These are phyloP conservation scores for Tylopilus sp. DNA, from an alignment of 768 basidiomycete genomes.

Conservation along the genomic window DNA sequence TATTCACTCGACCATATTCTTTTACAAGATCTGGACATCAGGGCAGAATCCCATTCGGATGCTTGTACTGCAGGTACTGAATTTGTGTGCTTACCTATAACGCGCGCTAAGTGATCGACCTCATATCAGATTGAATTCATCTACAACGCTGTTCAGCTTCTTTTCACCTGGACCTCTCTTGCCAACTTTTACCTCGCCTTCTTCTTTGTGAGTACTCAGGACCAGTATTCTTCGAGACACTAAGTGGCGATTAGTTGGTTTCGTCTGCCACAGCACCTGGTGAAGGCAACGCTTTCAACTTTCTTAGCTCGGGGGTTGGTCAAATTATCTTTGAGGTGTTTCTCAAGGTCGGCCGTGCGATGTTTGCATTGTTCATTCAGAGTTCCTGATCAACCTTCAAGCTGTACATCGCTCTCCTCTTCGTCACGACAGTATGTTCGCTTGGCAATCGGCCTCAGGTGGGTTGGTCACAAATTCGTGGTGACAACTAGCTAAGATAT, in stretches of 20 bases:
- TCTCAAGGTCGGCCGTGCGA: conserved; percentile 41
- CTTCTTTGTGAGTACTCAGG: conserved; percentile 71
- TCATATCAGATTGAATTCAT: conserved; percentile 70
- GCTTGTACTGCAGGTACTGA: conserved; percentile 54
- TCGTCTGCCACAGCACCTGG: conserved; percentile 66
- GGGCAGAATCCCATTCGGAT: conserved; percentile 90
- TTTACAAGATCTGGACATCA: conserved; percentile 84
- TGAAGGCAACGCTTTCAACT: conserved; percentile 72
- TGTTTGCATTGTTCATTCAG: conserved; percentile 6
- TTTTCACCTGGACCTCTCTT: conserved; percentile 93
- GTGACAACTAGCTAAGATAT: conserved; percentile 1
- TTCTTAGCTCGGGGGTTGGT: conserved; percentile 70
- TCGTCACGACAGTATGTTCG: conserved; percentile 80
- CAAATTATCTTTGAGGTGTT: conserved; percentile 74
- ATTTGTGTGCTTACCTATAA: neutral
- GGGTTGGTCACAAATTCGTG: conserved; percentile 9
- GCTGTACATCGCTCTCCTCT: conserved; percentile 82
- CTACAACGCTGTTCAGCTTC: conserved; percentile 83
- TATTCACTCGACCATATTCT: conserved; percentile 88
- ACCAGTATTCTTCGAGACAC: conserved; percentile 16
- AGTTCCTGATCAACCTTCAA: conserved; percentile 29
- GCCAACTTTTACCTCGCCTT: conserved; percentile 95
- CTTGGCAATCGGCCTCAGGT: conserved; percentile 86
- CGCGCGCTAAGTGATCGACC: neutral
- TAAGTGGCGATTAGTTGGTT: conserved; percentile 55